Evolutionary conservation across 495 filamentous ascomycete species (phyloP), one percentile per base, ranked within the genome.

Genomic region (Xylaria grammica): DNA sequence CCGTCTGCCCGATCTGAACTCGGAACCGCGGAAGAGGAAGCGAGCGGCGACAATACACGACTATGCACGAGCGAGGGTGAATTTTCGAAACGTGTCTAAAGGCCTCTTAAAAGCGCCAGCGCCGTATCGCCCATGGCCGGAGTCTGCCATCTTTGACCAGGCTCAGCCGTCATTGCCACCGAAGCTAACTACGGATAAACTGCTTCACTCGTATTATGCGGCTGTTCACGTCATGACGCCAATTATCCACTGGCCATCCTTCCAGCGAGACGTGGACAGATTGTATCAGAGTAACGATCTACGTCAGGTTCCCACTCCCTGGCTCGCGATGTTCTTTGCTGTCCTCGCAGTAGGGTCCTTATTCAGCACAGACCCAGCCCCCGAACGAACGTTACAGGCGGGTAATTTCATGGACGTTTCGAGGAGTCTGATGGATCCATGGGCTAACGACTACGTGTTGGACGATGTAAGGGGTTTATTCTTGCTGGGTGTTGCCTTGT

Each of bases 231-330:
- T 87, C 45, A 86, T 90, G 63, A 85, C 92, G 46, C 96, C 96
- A 7, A 86, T 97, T 52, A 72, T 98, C 17, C 92, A 98, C 75
- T 98, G 94, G 95, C 90, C 91, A 5, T 88, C 83, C 8, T 96
- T 99, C 70, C 79, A 86, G 57, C 78, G 85, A 55, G 85, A 92
- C 54, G 91, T 93, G 67, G 91, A 96, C 36, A 79, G 84, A 19
- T 80, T 94, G 20, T 97, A 97, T 75, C 69, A 70, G 45, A 86
- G 83, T 48, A 88, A 88, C 15, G 81, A 84, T 46, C 78, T 94
- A 40, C 79, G 85, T 49, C 85, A 84, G 9, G 84, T 87, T n/a
- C 82, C 87, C 9, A 85, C 86, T 36, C 86, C 89, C 57, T 97
- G 94, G 90, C 84, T 87, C 50, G 89, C 93, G 11, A 80, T 96